phyloP scores from a whole-genome alignment of 2,329 filamentous ascomycete genomes.

The Dactylonectria macrodidyma region DNA sequence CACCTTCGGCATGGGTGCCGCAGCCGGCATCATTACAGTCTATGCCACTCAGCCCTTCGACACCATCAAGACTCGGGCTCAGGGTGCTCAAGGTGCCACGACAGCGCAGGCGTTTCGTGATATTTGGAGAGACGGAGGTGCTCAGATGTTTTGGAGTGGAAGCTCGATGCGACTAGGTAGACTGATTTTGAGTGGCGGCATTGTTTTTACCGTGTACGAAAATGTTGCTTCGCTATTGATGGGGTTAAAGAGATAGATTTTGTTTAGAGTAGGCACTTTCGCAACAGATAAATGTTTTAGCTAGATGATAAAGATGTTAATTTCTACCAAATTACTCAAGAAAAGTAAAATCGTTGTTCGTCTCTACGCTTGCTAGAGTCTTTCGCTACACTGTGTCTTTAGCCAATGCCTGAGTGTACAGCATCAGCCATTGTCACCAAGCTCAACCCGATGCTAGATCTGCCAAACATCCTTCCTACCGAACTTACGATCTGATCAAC shows the following conservation, averaged over 20 bases:
- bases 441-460: too few species aligned
- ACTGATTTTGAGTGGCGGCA: slow-evolving; percentile 76
- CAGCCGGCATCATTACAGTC: slow-evolving; percentile 73
- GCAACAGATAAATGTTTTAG: background rate
- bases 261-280: background rate
- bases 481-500: background rate
- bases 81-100: slow-evolving; percentile 70
- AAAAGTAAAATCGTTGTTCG: too few species aligned
- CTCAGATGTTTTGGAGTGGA: slow-evolving; percentile 76
- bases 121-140: slow-evolving; percentile 69
- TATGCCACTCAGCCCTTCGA: slow-evolving; percentile 74
- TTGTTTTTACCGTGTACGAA: slow-evolving; percentile 76
- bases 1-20: slow-evolving; percentile 74
- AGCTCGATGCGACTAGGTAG: slow-evolving; percentile 78
- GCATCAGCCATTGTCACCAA: too few species aligned
- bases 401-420: too few species aligned
- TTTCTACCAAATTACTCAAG: background rate
- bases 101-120: slow-evolving; percentile 70
- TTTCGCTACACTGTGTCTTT: too few species aligned
- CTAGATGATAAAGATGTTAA: background rate
- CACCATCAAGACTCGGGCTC: slow-evolving; percentile 74
- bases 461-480: background rate
- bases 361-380: too few species aligned
- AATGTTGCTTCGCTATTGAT: slow-evolving; percentile 58
- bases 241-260: slow-evolving; percentile 11